Conservation (phyloP, 148 eudicot species). For the Vaccinium darrowii region DNA sequence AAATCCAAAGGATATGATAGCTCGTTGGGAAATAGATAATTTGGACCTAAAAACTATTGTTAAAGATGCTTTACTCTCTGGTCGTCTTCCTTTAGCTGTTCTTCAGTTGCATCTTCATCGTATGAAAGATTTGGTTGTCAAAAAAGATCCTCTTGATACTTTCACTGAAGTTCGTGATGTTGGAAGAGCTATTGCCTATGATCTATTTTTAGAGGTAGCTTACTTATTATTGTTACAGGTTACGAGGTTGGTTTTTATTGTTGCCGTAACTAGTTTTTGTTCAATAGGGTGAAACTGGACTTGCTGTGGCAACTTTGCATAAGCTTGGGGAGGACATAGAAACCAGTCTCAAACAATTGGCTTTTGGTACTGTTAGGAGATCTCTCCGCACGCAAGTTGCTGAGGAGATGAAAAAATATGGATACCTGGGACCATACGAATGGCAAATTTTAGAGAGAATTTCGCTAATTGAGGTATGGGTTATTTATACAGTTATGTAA, state of each 20-base stretch:
- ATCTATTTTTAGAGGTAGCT: conserved; percentile 76
- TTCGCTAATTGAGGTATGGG: conserved; percentile 79
- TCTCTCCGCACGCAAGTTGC: conserved; percentile 70
- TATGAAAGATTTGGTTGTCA: conserved; percentile 38
- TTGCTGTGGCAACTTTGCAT: conserved; percentile 78
- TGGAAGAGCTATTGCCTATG: conserved; percentile 90
- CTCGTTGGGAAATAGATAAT: conserved; percentile 85
- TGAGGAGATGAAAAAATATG: conserved; percentile 66
- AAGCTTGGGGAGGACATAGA: conserved; percentile 97
- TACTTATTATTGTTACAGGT: conserved; percentile 18
- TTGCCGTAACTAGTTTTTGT: conserved; percentile 25
- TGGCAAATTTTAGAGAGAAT: conserved; percentile 65
- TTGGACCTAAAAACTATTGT: conserved; percentile 78
- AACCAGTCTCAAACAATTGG: conserved; percentile 72
- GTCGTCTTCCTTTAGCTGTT: conserved; percentile 95
- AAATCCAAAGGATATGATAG: conserved; percentile 93
- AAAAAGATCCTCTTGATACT: conserved; percentile 63
- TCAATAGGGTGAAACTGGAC: conserved; percentile 81
- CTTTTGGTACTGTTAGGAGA: conserved; percentile 83
- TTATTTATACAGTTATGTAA: conserved; percentile 7
- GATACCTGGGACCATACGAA: conserved; percentile 74
- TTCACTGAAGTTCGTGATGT: conserved; percentile 86
- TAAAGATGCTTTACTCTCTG: conserved; percentile 83
- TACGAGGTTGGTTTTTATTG: conserved; percentile 12
- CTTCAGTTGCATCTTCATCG: conserved; percentile 89